phyloP scores from a whole-genome alignment of 768 basidiomycete species.

The Pholiota conissans region DNA sequence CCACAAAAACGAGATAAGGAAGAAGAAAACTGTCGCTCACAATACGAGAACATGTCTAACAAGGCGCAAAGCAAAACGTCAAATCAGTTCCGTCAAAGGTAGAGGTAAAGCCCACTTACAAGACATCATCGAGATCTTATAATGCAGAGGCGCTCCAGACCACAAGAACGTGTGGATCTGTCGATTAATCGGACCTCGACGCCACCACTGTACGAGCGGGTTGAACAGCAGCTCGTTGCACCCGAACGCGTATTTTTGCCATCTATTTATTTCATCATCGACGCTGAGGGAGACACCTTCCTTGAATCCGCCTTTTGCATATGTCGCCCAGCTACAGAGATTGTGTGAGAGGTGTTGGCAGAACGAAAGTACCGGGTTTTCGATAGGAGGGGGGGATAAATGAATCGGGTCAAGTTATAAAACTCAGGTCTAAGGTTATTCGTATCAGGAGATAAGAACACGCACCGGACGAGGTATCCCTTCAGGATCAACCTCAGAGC shows the following conservation, averaged over 20 bases:
- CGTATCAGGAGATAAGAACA: slow-evolving; percentile 1
- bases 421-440: neutral
- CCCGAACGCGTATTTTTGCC: slow-evolving; percentile 79
- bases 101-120: slow-evolving; percentile 38
- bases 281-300: slow-evolving; percentile 88
- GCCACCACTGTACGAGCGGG: slow-evolving; percentile 75
- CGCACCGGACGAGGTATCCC: slow-evolving; percentile 67
- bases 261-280: slow-evolving; percentile 87
- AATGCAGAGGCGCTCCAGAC: slow-evolving; percentile 74
- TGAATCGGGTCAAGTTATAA: neutral
- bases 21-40: slow-evolving; percentile 22
- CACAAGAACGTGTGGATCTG: slow-evolving; percentile 78
- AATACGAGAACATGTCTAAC: slow-evolving; percentile 57
- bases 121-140: slow-evolving; percentile 78
- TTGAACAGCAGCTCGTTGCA: slow-evolving; percentile 80
- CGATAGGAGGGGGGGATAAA: no score
- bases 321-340: slow-evolving; percentile 75
- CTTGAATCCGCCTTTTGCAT: slow-evolving; percentile 83
- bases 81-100: neutral
- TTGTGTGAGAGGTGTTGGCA: no score
- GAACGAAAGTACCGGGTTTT: no score
- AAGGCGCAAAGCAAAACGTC: neutral
- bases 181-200: slow-evolving; percentile 72
- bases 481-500: slow-evolving; percentile 59
- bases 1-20: slow-evolving; percentile 45